Evolutionary conservation across 768 basidiomycete species (phyloP).

Genomic region (Xerocomellus amylosporus): DNA sequence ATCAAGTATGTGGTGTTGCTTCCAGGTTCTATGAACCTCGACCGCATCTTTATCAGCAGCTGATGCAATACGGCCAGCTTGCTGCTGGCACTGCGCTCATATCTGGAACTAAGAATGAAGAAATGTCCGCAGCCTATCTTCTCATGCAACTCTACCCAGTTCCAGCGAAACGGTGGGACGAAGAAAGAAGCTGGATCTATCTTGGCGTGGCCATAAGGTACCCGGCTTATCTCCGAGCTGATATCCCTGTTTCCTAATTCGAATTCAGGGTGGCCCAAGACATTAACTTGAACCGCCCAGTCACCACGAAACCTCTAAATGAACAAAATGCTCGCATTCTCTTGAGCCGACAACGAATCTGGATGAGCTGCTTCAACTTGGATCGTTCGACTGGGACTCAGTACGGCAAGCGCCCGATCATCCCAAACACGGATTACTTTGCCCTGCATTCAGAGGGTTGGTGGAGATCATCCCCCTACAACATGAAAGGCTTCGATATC

Average conservation of each 20-base stretch:
- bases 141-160: constrained; percentile 74
- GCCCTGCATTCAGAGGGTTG: constrained; percentile 66
- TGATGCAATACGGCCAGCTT: constrained; percentile 73
- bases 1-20: constrained; percentile 79
- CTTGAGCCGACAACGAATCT: constrained; percentile 85
- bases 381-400: constrained; percentile 87
- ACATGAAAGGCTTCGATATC: constrained; percentile 73
- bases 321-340: constrained; percentile 83
- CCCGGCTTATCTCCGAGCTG: constrained; percentile 3
- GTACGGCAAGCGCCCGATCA: constrained; percentile 84
- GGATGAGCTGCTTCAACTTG: constrained; percentile 88
- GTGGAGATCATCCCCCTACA: constrained; percentile 68
- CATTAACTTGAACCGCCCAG: constrained; percentile 80
- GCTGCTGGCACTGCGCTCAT: constrained; percentile 78
- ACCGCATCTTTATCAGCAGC: constrained; percentile 63
- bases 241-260: constrained; percentile 5
- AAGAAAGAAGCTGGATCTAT: constrained; percentile 87
- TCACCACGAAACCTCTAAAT: constrained; percentile 68
- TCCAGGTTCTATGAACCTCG: constrained; percentile 76
- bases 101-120: constrained; percentile 75
- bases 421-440: constrained; percentile 74
- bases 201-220: constrained; percentile 86
- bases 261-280: constrained; percentile 75
- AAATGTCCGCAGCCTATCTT: constrained; percentile 82
- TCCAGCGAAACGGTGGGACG: constrained; percentile 79